A percentile compares a stretch with the other conserved stretches of the same genome.
phyloP scores from a whole-genome alignment of 2,329 filamentous ascomycete genomes.

The Allantophomopsis lycopodina region DNA sequence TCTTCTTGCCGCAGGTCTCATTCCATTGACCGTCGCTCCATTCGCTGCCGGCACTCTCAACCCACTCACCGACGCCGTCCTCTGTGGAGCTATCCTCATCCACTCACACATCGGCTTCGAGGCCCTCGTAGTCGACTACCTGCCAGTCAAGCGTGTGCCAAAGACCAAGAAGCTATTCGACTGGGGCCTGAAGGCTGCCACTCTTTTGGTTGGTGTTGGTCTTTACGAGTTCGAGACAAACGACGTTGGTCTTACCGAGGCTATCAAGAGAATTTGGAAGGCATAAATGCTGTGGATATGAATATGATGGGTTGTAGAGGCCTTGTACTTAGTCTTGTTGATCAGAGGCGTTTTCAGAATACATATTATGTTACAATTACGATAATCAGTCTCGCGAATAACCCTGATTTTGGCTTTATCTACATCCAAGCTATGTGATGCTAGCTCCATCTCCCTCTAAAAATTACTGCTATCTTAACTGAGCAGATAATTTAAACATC shows the following conservation, averaged over 20 bases:
- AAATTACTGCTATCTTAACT: no score
- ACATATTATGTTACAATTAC: no score
- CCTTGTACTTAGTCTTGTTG: no score
- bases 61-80: slow-evolving; percentile 72
- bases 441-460: no score
- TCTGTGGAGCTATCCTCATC: slow-evolving; percentile 71
- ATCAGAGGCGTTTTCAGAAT: no score
- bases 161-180: slow-evolving; percentile 49
- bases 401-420: no score
- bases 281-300: slow-evolving; percentile 33
- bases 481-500: no score
- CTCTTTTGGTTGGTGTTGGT: slow-evolving; percentile 70
- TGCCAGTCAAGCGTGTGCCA: slow-evolving; percentile 60
- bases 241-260: slow-evolving; percentile 87
- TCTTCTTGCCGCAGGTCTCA: slow-evolving; percentile 62
- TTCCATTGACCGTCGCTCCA: slow-evolving; percentile 79
- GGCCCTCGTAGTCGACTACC: slow-evolving; percentile 82
- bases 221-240: slow-evolving; percentile 99
- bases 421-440: no score
- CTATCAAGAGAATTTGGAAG: slow-evolving; percentile 78
- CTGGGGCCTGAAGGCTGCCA: slow-evolving; percentile 70
- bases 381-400: no score
- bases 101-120: slow-evolving; percentile 96
- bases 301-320: no score
- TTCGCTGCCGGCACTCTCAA: slow-evolving; percentile 89